Evolutionary conservation across 148 eudicot species (phyloP), one percentile per base, ranked within the genome.

Genomic region (Vaccinium darrowii): DNA sequence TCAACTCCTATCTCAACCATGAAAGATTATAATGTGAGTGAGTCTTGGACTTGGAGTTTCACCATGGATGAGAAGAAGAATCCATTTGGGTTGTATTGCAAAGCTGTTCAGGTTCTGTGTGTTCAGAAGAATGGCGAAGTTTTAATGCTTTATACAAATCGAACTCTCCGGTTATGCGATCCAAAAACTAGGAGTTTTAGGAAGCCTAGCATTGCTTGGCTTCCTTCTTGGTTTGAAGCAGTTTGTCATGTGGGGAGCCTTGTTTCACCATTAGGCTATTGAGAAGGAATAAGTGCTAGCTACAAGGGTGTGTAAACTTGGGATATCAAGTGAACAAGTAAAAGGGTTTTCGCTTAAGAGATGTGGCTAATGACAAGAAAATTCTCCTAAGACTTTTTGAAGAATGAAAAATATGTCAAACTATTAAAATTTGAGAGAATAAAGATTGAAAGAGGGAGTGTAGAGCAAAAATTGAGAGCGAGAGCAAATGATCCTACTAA

Each of bases 211-310:
- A 39, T 18, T 11, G 47, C 47, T 9, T 33, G 83, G 57, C 36
- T 39, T 47, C 57, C 83, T 9, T 47, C 75, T 81, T 63, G 75
- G 56, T 81, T 81, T 49, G 74, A 63, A 62, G 56, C 14, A 30
- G 56, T 81, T 36, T 9, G 4, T 63, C 56, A 60, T 63, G 74
- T 63, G 21, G 83, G 56, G 8, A 81, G 74, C 50, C 74, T 81
- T 62, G 75, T 63, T 43, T 12, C 56, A 12, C 56, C 30, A 16
- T 56, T 19, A 1, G 67, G 25, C 50, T 9, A 2, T 18, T 57
- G 25, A 62, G 69, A 62, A 62, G 69, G 27, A 62, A 62, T 25
- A 62, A 3, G 69, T n/a, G 8, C 7, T 62, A 21, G 8, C 7
- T 62, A 21, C 25, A 62, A 21, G 12, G 12, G 9, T 50, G 7